These are phyloP conservation scores for Ophiosphaerella narmari DNA, from an alignment of 2,329 filamentous ascomycete genomes.

Conservation along the genomic window DNA sequence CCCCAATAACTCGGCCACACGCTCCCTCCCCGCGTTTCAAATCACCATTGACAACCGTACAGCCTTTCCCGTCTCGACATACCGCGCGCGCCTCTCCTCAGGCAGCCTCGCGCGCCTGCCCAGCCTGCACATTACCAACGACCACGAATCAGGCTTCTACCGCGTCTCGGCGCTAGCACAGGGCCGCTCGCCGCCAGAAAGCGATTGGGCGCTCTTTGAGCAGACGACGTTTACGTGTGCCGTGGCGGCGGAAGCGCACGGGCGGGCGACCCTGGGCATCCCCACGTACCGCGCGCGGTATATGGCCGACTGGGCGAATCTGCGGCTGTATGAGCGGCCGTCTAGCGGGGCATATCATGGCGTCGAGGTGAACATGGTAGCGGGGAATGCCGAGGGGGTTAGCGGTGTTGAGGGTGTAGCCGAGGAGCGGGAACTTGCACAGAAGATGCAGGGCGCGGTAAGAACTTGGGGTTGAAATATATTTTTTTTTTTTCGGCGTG, in stretches of 20 bases:
- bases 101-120: constrained; percentile 2
- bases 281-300: constrained; percentile 6
- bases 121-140: constrained; percentile 1
- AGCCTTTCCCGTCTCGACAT: constrained; percentile 15
- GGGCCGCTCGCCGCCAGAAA: constrained; percentile 1
- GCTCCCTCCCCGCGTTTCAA: background rate
- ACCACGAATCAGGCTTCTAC: constrained; percentile 9
- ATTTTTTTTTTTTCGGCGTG: too few relatives aligned
- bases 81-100: background rate
- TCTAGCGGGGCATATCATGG: constrained; percentile 14
- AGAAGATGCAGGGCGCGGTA: too few relatives aligned
- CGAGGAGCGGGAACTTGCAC: too few relatives aligned
- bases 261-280: background rate
- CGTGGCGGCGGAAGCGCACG: background rate
- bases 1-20: background rate
- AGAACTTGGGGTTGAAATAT: too few relatives aligned
- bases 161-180: constrained; percentile 1
- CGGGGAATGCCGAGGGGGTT: constrained; percentile 10
- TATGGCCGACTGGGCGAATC: constrained; percentile 6
- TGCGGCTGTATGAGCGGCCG: background rate
- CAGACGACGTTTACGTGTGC: constrained; percentile 3
- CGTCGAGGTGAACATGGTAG: constrained; percentile 14
- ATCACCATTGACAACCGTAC: constrained; percentile 9
- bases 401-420: background rate
- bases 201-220: background rate